Evolutionary conservation across 495 filamentous ascomycete species (phyloP), one percentile per base, ranked within the genome.

Genomic region (Penicillium egyptiacum): DNA sequence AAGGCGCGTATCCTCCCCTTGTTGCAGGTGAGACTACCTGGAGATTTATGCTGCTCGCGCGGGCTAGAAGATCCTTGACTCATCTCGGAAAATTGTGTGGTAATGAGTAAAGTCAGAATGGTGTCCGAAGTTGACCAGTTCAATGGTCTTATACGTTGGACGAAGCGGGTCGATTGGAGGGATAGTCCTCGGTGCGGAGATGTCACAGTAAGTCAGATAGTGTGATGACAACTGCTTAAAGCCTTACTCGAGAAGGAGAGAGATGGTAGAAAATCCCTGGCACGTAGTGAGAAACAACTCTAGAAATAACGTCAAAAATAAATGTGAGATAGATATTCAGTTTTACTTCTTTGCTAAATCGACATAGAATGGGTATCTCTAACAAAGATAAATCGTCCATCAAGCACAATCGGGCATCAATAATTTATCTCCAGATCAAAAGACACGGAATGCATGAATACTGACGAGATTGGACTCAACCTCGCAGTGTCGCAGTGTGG

Each of bases 301-400:
- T 3, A 4, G 41, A 45, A 45, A 16, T 28, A 47, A n/a, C 3
- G 14, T 16, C 6, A 17, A 37, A 37, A 39, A 4, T 6, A 39
- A 17, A 39, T n/a, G n/a, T 17, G 35, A 39, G 16, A 39, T 17
- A 39, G 16, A 39, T 39, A 39, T 39, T 39, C 35, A 39, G 35
- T 17, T 39, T 39, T 3, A 39, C 16, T 39, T 39, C 35, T 7
- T 9, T 47, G n/a, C 44, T 30, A 19, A 30, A 17, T 19, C 4
- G 30, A 47, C 8, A 47, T 48, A 26, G 4, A 48, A 30, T 48
- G 45, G 45, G 45, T 48, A 48, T 48, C 45, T 31, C 45, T 19
- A 48, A 48, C 28, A 17, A 48, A 48, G 16, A 31, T 48, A 11
- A 48, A 48, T 20, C 14, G 8, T 31, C 26, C 9, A n/a, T 47